A percentile compares a stretch with the other conserved stretches of the same genome.
phyloP scores from a whole-genome alignment of 805 yeast genomes.

The Lipomyces spencermartinsiae region DNA sequence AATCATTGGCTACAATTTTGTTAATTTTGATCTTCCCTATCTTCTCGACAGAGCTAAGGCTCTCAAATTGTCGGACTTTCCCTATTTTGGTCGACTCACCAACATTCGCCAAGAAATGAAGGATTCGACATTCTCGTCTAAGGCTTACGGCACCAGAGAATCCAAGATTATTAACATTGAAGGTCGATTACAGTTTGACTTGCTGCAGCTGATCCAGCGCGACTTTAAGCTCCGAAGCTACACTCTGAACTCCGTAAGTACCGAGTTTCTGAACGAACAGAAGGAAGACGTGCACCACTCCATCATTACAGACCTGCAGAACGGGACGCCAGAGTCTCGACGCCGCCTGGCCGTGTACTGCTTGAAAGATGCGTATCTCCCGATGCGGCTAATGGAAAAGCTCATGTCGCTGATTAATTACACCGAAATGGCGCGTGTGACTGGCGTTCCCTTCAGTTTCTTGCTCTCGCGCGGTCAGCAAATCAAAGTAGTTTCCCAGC shows the following conservation, averaged over 20 bases:
- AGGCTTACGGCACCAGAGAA: slow-evolving; percentile 96
- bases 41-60: slow-evolving; percentile 85
- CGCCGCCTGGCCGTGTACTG: slow-evolving; percentile 96
- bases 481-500: slow-evolving; percentile 93
- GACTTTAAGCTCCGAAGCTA: slow-evolving; percentile 94
- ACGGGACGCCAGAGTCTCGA: slow-evolving; percentile 90
- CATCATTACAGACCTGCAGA: slow-evolving; percentile 91
- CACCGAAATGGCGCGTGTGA: slow-evolving; percentile 99
- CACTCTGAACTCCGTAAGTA: slow-evolving; percentile 92
- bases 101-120: slow-evolving; percentile 75
- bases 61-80: slow-evolving; percentile 67
- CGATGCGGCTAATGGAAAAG: slow-evolving; percentile 84
- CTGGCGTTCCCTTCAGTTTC: slow-evolving; percentile 96
- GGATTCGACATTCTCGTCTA: slow-evolving; percentile 85
- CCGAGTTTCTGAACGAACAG: slow-evolving; percentile 91
- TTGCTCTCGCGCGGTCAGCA: slow-evolving; percentile 93
- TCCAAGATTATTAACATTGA: slow-evolving; percentile 90
- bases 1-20: slow-evolving; percentile 92
- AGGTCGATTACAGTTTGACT: slow-evolving; percentile 93
- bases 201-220: slow-evolving; percentile 89
- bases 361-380: slow-evolving; percentile 93
- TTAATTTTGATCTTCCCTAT: slow-evolving; percentile 95
- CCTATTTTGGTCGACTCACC: slow-evolving; percentile 82
- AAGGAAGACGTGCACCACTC: slow-evolving; percentile 99
- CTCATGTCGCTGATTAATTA: slow-evolving; percentile 96